Base-by-base conservation (phyloP, 2,329 filamentous ascomycete genomes). In the Ophioceras dolichostomum region DNA sequence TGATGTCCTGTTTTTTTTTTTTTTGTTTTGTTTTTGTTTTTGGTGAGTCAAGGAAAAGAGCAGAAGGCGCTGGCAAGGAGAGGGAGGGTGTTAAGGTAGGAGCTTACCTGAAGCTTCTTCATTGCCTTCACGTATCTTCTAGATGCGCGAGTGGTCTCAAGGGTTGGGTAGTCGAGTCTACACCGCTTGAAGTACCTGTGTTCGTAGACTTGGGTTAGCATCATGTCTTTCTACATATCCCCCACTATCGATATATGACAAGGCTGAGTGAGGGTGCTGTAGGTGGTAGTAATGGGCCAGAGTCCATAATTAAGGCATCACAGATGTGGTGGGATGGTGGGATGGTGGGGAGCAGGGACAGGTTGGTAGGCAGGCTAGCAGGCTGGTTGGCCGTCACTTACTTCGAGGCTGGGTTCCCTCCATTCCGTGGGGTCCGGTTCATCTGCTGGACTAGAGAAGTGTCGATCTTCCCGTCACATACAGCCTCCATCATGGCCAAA, bases 401-500 rank as follows among this genome's bases (percentile, higher is more conserved):
- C 78, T 79, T 80, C 6, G 75, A 60, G n/a, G 76, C 76, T 4
- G 71, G 65, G 47, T 77, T 79, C 34, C 68, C 68, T 29, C 67
- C 65, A 45, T 62, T 75, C 39, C 75, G 61, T 2, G 67, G 67
- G 58, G 73, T 72, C 48, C 71, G 68, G 42, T 69, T 70, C 26
- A 76, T 70, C 41, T 65, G 55, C 40, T 69, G 62, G 13, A 82
- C 69, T 5, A 83, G 65, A 42, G 70, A 62, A 0, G 58, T 57
- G 43, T 81, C 76, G 36, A 82, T 72, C 35, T 68, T 64, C 17
- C 59, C 57, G 36, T 73, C 73, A 38, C 76, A 73, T 7, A 82
- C 77, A 24, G 71, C 73, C 49, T 81, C 77, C 77, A 83, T 83
- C 78, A 83, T 83, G n/a, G 78, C 78, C 36, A 83, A 58, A 50